Percentiles rank a stretch among this genome's conserved stretches.
These are phyloP conservation scores for Botrytis porri DNA, from an alignment of 2,329 filamentous ascomycete species.

Conservation along the genomic window DNA sequence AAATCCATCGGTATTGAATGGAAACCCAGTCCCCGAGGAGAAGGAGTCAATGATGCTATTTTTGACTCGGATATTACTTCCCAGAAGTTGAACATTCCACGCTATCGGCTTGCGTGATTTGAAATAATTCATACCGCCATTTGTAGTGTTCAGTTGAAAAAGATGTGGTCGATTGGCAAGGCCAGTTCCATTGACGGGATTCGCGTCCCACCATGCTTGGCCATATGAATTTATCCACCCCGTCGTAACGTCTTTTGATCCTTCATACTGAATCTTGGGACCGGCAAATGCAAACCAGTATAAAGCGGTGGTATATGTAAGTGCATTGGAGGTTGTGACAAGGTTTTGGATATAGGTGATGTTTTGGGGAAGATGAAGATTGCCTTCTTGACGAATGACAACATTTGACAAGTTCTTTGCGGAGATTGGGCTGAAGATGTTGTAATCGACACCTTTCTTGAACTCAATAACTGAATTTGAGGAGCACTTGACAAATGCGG, in stretches of 20 bases:
- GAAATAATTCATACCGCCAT: conserved; percentile 41
- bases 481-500: conserved; percentile 41
- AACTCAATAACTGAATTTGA: conserved; percentile 41
- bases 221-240: conserved; percentile 48
- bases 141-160: conserved; percentile 40
- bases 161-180: conserved; percentile 43
- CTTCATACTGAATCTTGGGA: conserved; percentile 37
- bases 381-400: conserved; percentile 44
- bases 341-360: conserved; percentile 41
- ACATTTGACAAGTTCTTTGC: conserved; percentile 44
- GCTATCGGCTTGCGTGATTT: conserved; percentile 46
- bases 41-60: conserved; percentile 41
- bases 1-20: conserved; percentile 38
- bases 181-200: conserved; percentile 41
- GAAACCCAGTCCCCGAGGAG: conserved; percentile 16
- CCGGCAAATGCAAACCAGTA: conserved; percentile 43
- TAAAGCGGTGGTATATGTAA: conserved; percentile 33
- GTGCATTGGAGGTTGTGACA: conserved; percentile 37
- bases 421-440: conserved; percentile 42
- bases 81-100: conserved; percentile 43
- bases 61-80: conserved; percentile 42
- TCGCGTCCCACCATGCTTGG: conserved; percentile 47
- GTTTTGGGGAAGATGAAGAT: conserved; percentile 44
- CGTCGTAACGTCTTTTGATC: conserved; percentile 39
- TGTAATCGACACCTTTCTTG: conserved; percentile 43